Evolutionary conservation across 108 stramenopile genomes (phyloP).

Genomic region (Pinguiococcus pyrenoidosus): DNA sequence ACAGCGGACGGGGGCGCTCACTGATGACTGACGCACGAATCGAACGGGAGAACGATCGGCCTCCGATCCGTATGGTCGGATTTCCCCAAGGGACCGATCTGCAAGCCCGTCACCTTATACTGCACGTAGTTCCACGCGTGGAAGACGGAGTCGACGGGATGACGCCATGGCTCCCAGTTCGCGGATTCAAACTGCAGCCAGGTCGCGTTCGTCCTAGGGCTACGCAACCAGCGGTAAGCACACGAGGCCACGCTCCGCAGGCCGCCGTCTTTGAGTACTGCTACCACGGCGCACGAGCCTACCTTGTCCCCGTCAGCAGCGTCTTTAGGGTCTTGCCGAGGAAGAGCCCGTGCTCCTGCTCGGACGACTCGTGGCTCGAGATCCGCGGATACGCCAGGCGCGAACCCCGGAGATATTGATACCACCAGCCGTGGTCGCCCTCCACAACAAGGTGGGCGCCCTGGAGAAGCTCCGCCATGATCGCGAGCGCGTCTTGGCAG

Average conservation of each 20-base stretch:
- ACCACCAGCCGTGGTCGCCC: neutral
- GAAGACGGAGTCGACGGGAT: neutral
- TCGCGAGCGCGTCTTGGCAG: neutral
- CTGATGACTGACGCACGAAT: neutral
- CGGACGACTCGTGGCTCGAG: neutral
- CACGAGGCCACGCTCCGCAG: neutral
- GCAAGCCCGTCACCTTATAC: neutral
- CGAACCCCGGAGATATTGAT: neutral
- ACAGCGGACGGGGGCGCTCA: too few species aligned
- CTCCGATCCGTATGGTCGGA: neutral
- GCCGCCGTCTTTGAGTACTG: neutral
- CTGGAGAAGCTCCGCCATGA: neutral
- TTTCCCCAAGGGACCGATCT: neutral
- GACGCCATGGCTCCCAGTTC: neutral
- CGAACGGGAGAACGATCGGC: neutral
- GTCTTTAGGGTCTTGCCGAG: neutral
- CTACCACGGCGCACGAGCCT: neutral
- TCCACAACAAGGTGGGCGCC: slow-evolving; percentile 1
- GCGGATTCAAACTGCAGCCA: slow-evolving; percentile 2
- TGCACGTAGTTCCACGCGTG: neutral
- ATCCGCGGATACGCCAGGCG: neutral
- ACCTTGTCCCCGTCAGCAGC: neutral
- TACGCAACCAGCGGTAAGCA: neutral
- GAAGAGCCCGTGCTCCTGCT: neutral
- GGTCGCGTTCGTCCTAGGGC: neutral